Evolutionary conservation across 2,329 filamentous ascomycete species (phyloP), one percentile per base, ranked within the genome.

Genomic region (Sphaceloma murrayae): DNA sequence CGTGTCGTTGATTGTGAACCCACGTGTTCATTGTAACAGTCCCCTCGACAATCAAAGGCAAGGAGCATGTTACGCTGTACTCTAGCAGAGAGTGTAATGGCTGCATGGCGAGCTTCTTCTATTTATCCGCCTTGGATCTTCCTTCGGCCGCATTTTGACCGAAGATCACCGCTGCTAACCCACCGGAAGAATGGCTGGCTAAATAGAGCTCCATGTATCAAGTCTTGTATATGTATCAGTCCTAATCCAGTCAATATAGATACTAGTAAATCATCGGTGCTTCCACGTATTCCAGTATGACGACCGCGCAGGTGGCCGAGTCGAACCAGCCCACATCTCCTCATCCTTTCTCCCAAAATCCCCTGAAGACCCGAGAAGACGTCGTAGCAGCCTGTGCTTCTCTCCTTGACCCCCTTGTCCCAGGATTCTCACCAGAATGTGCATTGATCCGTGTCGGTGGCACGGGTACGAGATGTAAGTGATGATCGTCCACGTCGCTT

Each of bases 381-480:
- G 62, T 65, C 7, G 63, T 63, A 13, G 56, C 53, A 21, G 66
- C 66, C 8, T 66, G 65, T 46, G 54, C 61, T 5, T 65, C 66
- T 2, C 67, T 88, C 7, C 73, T 88, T 18, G 78, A 84, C 54
- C 82, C 83, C 6, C 67, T 88, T 4, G 69, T 78, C 48, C 73
- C 78, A 2, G 83, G 83, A 61, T 84, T 85, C 62, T 86, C 82
- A 1, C 76, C 78, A 0, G 57, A 67, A 32, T 74, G 75, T 55
- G 76, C 79, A 8, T 70, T 82, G 34, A 72, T 87, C 34, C 78
- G 76, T 54, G 74, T 80, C 17, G 82, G 82, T 4, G 75, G 73
- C 10, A 85, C 82, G 0, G 82, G 81, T 13, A 84, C 85, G 14
- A 70, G 82, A 18, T 88, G 56, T 59, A 45, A 46, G 52, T n/a